Conservation (phyloP, 116 monocot genomes). For the Posidonia oceanica region DNA sequence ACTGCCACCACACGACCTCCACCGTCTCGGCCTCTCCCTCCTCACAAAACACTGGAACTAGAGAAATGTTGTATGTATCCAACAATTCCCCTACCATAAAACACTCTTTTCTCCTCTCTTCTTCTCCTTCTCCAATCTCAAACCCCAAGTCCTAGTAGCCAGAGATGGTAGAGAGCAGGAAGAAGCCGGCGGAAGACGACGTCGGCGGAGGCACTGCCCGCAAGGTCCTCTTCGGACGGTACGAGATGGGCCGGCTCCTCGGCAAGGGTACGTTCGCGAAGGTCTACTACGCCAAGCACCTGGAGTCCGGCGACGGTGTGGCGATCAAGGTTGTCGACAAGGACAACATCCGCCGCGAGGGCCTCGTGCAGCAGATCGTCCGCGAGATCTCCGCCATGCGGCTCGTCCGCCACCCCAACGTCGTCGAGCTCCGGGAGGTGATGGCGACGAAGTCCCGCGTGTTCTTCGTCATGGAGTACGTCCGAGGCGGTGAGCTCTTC, state of each 20-base stretch:
- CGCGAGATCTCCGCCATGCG: conserved; percentile 69
- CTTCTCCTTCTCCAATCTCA: too few relatives aligned
- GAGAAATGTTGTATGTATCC: too few relatives aligned
- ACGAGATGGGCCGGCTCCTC: conserved; percentile 50
- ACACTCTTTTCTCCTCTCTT: too few relatives aligned
- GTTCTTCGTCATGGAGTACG: conserved; percentile 64
- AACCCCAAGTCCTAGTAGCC: too few relatives aligned
- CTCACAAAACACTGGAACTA: too few relatives aligned
- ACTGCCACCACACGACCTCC: too few relatives aligned
- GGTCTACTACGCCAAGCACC: conserved; percentile 39
- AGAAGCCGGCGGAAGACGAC: not conserved
- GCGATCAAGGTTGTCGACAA: conserved; percentile 62
- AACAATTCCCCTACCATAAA: too few relatives aligned
- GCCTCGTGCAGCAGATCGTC: conserved; percentile 46
- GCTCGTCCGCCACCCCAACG: conserved; percentile 49
- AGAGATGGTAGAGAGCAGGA: not conserved
- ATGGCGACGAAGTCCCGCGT: conserved; percentile 58
- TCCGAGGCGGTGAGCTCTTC: conserved; percentile 66
- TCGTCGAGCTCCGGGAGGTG: conserved; percentile 63
- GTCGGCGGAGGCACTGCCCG: too few relatives aligned
- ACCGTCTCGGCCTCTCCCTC: too few relatives aligned
- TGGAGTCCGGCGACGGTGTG: conserved; percentile 25
- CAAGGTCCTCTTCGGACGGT: conserved; percentile 15
- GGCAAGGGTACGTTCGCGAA: conserved; percentile 58
- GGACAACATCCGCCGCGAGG: conserved; percentile 42